Evolutionary conservation across 805 yeast species (phyloP), one percentile per base, ranked within the genome.

Genomic region (Ogataea pilisensis): DNA sequence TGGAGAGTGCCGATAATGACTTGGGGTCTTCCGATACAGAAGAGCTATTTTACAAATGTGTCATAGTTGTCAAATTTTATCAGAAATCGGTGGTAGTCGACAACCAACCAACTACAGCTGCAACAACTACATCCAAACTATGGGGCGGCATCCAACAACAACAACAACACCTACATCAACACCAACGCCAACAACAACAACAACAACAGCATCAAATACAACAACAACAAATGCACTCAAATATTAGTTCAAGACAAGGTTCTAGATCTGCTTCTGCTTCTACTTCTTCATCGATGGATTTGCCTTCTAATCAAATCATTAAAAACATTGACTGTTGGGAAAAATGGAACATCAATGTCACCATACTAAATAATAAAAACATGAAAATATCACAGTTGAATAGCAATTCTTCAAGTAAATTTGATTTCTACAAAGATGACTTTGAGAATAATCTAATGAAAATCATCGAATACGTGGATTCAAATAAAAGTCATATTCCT

Each of bases 401-500:
- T 33, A 39, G 33, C 8, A 31, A 11, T 29, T 16, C 19, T 14
- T 29, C 44, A 13, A 46, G 52, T 41, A 47, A 52, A 39, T 30
- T 42, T 16, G 50, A 46, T 39, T 47, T 53, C 43, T 54, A 57
- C 44, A 66, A 59, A 51, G 61, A 50, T 36, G 70, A 55, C 54
- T 77, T 76, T 37, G 65, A 62, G 30, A 51, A 55, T 6, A 61
- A 65, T 12, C 43, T 85, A 34, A 46, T 66, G 38, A 60, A 66
- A 40, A 72, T 83, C n/a, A 61, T 77, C 27, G 70, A 73, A 13
- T 58, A 65, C n/a, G 77, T 70, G 13, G 84, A 82, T 51, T 51
- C 56, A 6, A 70, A 80, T 52, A 81, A 77, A 51, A 75, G 69
- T 35, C 89, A 82, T 49, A 78, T 86, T 2, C 95, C 95, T 3